phyloP scores from a whole-genome alignment of 495 filamentous ascomycete species.

The Paragyromitra xinjiangensis region DNA sequence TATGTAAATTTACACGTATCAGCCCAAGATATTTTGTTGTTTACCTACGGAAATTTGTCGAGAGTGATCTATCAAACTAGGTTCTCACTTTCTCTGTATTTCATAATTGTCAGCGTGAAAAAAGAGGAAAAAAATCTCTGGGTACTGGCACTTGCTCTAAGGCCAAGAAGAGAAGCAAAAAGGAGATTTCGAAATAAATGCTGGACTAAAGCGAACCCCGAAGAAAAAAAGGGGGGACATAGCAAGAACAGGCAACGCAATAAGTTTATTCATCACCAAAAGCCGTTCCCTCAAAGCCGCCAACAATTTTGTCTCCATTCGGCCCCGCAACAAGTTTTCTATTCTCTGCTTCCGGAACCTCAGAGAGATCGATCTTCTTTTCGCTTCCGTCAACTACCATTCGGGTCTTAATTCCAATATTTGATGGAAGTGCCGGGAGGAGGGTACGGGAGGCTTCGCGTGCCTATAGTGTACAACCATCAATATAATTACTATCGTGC shows the following conservation, averaged over 20 bases:
- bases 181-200: neutral
- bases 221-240: neutral
- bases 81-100: no score
- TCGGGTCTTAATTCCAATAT: conserved; percentile 41
- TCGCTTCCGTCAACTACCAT: conserved; percentile 36
- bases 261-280: conserved; percentile 51
- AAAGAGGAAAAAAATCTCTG: neutral
- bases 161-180: neutral
- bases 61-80: neutral
- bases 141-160: neutral
- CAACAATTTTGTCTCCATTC: conserved; percentile 20
- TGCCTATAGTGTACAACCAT: conserved; percentile 19
- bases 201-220: neutral
- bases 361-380: conserved; percentile 24
- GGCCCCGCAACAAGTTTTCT: conserved; percentile 8
- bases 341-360: conserved; percentile 1
- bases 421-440: conserved; percentile 63
- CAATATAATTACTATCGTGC: neutral
- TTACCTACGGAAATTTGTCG: no score
- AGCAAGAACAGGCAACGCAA: neutral
- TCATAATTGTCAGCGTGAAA: no score
- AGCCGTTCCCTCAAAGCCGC: conserved; percentile 41
- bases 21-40: neutral
- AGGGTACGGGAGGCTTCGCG: conserved; percentile 64
- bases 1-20: neutral